Base-by-base conservation (phyloP, 345 rosid species). In the Clarkia xantiana region DNA sequence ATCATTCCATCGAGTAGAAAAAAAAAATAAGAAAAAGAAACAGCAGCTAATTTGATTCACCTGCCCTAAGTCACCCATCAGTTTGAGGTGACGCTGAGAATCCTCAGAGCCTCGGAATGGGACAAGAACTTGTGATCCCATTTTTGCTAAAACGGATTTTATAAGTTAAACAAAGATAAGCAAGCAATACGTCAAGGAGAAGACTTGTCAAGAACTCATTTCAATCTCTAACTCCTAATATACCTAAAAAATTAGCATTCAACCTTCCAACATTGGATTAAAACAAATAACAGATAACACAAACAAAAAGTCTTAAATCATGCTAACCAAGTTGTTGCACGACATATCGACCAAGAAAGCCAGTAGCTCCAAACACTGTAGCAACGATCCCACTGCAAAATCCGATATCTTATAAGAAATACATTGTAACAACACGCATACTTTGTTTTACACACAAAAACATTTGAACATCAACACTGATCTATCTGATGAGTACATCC, bases 1-100 rank as follows among this genome's bases (percentile, higher is more conserved):
- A 51, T 11, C 25, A 22, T 18, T 15, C 6, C 42, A 40, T 10
- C 7, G 14, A 22, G 0, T 36, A n/a, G 1, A 20, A 47, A 14
- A 14, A 13, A n/a, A 11, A 14, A 20, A 47, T 9, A 14, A 13
- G 17, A 11, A 14, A 2, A 1, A 38, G 52, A 17, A 53, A 6
- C 20, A 45, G 38, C n/a, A 6, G 20, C 16, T 29, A 53, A 58
- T 18, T 44, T 59, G 36, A 29, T 29, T 29, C 36, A 86, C 96
- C 95, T 93, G 96, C 54, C 96, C 99, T 70, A 93, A 73, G 71
- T 93, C 99, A 52, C 99, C 99, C 99, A 87, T 87, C 86, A 91
- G 65, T 70, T 93, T 93, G 60, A 93, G 95, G 70, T 93, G 96
- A 45, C 95, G 81, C 61, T 75, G 86, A 54, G 54, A 56, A 64